phyloP scores from a whole-genome alignment of 805 yeast species.

The Kodamaea hsintzibuensis region DNA sequence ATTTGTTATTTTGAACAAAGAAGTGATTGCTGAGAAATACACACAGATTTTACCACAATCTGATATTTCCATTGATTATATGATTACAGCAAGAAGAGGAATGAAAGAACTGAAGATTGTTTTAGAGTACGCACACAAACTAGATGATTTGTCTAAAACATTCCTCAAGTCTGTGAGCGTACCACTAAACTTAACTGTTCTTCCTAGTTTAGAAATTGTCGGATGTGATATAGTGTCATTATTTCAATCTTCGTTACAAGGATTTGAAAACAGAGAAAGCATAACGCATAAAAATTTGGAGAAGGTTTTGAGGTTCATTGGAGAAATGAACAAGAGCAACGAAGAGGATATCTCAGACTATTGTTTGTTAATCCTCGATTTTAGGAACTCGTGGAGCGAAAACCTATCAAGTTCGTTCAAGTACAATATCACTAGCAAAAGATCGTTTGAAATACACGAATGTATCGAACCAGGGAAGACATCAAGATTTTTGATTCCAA shows the following conservation, averaged over 20 bases:
- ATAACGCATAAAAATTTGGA: conserved; percentile 20
- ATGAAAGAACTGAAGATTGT: conserved; percentile 64
- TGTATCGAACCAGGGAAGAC: conserved; percentile 30
- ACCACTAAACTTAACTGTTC: conserved; percentile 69
- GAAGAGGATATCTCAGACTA: conserved; percentile 47
- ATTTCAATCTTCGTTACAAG: conserved; percentile 26
- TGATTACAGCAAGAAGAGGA: conserved; percentile 71
- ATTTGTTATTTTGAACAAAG: conserved; percentile 51
- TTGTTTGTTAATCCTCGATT: conserved; percentile 68
- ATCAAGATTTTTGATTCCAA: conserved; percentile 67
- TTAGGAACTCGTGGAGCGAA: conserved; percentile 80
- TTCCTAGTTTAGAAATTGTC: conserved; percentile 71
- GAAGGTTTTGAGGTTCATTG: conserved; percentile 30
- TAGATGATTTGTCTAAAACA: conserved; percentile 17
- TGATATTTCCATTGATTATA: conserved; percentile 52
- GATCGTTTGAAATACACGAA: conserved; percentile 29
- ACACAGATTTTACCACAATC: conserved; percentile 38
- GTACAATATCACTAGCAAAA: conserved; percentile 28
- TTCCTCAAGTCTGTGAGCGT: conserved; percentile 59
- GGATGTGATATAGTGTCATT: conserved; percentile 75
- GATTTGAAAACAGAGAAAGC: conserved; percentile 11
- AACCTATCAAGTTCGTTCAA: conserved; percentile 34
- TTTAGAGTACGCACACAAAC: conserved; percentile 58
- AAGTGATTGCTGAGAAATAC: conserved; percentile 36
- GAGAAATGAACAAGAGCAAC: conserved; percentile 18